Conservation (phyloP, 1,284 basidiomycete genomes). For the Ganoderma lucidum region DNA sequence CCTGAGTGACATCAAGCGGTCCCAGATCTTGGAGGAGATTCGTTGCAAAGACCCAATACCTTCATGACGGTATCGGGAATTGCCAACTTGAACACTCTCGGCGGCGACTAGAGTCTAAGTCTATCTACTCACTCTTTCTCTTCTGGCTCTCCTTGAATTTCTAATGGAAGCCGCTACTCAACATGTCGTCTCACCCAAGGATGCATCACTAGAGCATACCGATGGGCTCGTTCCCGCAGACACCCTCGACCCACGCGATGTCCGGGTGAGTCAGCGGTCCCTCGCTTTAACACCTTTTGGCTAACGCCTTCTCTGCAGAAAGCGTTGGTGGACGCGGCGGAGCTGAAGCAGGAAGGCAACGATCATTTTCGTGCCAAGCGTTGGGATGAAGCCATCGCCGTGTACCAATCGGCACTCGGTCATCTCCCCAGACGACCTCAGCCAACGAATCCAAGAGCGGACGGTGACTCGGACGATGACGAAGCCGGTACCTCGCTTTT, state of each 20-base stretch:
- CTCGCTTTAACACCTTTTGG: background rate
- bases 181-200: background rate
- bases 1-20: too few species aligned
- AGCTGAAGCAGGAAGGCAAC: slow-evolving; percentile 69
- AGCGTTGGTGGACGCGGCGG: slow-evolving; percentile 58
- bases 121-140: background rate
- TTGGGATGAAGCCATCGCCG: slow-evolving; percentile 72
- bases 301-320: slow-evolving; percentile 42
- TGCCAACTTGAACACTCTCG: background rate
- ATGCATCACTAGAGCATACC: background rate
- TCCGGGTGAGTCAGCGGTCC: slow-evolving; percentile 19
- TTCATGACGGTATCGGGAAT: too few species aligned
- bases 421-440: slow-evolving; percentile 58
- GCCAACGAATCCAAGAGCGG: slow-evolving; percentile 41
- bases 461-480: slow-evolving; percentile 41
- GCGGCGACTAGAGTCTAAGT: background rate
- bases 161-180: background rate
- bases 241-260: slow-evolving; percentile 10
- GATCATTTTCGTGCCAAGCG: slow-evolving; percentile 55
- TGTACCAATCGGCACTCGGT: slow-evolving; percentile 67
- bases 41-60: too few species aligned
- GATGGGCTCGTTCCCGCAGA: background rate
- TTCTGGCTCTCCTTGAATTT: too few species aligned
- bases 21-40: too few species aligned
- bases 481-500: slow-evolving; percentile 28